phyloP scores from a whole-genome alignment of 495 filamentous ascomycete species.

The Tuber indicum region DNA sequence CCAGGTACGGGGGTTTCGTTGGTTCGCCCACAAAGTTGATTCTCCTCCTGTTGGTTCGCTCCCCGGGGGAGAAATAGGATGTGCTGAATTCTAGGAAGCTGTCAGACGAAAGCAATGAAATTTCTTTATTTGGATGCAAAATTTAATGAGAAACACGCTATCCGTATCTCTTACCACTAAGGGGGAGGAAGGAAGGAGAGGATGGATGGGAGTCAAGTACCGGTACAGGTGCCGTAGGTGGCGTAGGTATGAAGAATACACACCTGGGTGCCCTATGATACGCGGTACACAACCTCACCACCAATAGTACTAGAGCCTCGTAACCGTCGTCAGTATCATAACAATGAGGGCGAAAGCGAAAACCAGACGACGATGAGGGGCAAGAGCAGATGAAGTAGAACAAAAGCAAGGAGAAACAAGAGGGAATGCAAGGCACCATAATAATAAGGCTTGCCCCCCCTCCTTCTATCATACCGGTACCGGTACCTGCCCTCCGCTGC shows the following conservation, averaged over 20 bases:
- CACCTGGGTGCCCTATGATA: not conserved
- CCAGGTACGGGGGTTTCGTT: not conserved
- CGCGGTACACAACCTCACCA: not conserved
- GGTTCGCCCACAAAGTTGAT: slow-evolving; percentile 4
- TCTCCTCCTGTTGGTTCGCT: not conserved
- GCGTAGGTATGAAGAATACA: not conserved
- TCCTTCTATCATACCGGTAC: not conserved
- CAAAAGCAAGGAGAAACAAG: not conserved
- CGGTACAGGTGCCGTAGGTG: not conserved
- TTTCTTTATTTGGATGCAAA: not conserved
- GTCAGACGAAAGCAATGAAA: not conserved
- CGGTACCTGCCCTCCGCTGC: not conserved
- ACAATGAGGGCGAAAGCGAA: not conserved
- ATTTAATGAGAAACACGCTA: not conserved
- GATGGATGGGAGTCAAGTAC: not conserved
- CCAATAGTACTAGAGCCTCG: not conserved
- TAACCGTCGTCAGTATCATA: not conserved
- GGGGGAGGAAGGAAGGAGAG: not conserved
- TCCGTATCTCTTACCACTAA: not conserved
- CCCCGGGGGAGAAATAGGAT: not conserved
- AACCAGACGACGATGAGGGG: not conserved
- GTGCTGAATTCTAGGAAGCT: not conserved
- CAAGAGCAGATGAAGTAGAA: not conserved
- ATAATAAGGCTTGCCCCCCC: not conserved
- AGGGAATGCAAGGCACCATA: not conserved